phyloP scores from a whole-genome alignment of 2,329 filamentous ascomycete species.

The Tricladium varicosporioides region DNA sequence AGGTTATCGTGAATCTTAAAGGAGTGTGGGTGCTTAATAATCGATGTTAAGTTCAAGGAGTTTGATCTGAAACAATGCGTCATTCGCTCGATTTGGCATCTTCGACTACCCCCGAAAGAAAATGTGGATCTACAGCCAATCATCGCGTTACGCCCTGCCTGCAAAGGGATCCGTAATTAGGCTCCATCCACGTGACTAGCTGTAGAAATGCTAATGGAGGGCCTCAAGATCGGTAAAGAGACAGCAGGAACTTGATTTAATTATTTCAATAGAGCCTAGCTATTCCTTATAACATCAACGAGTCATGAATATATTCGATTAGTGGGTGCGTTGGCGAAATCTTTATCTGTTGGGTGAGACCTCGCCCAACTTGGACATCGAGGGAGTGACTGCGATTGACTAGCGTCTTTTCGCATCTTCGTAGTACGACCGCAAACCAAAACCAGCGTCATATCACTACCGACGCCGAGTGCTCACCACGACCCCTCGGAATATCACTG shows the following conservation, averaged over 20 bases:
- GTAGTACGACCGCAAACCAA: conserved; percentile 1
- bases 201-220: not conserved
- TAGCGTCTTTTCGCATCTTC: not conserved
- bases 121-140: not conserved
- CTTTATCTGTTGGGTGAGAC: not conserved
- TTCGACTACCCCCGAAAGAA: not conserved
- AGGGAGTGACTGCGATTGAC: not conserved
- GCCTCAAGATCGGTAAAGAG: not conserved
- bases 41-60: conserved; percentile 5
- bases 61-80: not conserved
- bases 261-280: not conserved
- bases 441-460: conserved; percentile 2
- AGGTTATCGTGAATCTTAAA: not conserved
- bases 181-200: not conserved
- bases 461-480: not conserved
- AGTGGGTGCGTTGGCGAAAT: no score
- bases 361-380: not conserved
- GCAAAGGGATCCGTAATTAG: not conserved
- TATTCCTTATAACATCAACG: not conserved
- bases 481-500: not conserved
- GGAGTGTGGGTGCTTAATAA: not conserved
- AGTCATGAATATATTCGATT: no score
- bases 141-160: not conserved
- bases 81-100: not conserved
- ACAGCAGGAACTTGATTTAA: not conserved